Conservation (phyloP, 2,329 filamentous ascomycete species). For the Didymellaceae sp. region DNA sequence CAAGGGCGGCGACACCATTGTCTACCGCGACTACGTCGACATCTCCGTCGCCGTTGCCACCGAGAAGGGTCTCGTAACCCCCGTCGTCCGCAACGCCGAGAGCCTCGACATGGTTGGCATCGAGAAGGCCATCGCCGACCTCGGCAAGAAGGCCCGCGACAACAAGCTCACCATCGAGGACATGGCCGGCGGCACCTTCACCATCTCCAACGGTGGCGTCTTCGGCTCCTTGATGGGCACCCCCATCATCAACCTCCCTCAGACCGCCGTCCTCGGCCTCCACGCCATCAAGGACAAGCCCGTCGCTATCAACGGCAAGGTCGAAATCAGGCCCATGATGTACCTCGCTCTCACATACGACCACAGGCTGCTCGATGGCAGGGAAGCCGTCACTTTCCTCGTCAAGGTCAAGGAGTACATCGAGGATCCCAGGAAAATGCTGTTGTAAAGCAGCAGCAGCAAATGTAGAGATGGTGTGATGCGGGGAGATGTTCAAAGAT, state of each 20-base stretch:
- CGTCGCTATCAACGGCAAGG: conserved; percentile 87
- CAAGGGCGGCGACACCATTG: conserved; percentile 93
- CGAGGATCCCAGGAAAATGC: conserved; percentile 92
- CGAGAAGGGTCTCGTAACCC: conserved; percentile 95
- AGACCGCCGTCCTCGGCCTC: conserved; percentile 87
- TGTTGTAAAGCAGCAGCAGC: conserved; percentile 56
- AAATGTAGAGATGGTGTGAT: background rate
- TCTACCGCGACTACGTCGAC: conserved; percentile 97
- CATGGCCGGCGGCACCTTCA: conserved; percentile 98
- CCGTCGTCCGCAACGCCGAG: conserved; percentile 93
- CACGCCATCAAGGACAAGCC: conserved; percentile 97
- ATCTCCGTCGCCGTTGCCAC: conserved; percentile 97
- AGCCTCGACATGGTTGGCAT: conserved; percentile 85
- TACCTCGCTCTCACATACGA: conserved; percentile 97
- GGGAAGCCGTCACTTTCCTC: conserved; percentile 94
- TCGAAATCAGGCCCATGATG: conserved; percentile 98
- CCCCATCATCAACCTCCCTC: conserved; percentile 96
- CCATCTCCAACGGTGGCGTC: conserved; percentile 95
- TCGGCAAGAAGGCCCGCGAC: conserved; percentile 97
- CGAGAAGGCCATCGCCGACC: conserved; percentile 87
- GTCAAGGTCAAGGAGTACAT: conserved; percentile 98
- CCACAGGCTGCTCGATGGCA: conserved; percentile 91
- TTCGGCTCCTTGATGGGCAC: conserved; percentile 98
- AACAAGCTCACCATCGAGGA: conserved; percentile 98
- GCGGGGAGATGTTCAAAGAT: no score